A percentile compares a stretch with the other conserved stretches of the same genome.
These are phyloP conservation scores for Hermanozyma aechmeae DNA, from an alignment of 805 yeast genomes.

Conservation along the genomic window DNA sequence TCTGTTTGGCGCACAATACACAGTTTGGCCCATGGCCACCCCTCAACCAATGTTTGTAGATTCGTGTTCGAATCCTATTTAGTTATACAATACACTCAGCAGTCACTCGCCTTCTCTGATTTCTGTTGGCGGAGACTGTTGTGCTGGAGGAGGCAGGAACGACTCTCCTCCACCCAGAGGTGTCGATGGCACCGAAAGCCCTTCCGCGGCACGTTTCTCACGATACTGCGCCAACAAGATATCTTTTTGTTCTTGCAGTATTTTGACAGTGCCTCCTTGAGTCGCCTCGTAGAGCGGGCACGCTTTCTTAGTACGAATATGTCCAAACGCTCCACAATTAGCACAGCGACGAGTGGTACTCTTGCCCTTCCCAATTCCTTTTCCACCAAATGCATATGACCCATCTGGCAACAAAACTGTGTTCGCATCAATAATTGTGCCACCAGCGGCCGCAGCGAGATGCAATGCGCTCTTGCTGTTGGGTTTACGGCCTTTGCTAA, in stretches of 20 bases:
- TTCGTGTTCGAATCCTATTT: background rate
- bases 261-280: conserved; percentile 18
- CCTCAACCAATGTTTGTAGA: background rate
- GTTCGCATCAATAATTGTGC: conserved; percentile 32
- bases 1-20: background rate
- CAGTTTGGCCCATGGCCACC: background rate
- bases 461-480: conserved; percentile 26
- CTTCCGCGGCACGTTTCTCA: background rate
- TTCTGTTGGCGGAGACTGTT: background rate
- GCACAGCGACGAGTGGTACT: conserved; percentile 79
- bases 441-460: conserved; percentile 35
- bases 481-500: conserved; percentile 32
- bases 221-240: conserved; percentile 6
- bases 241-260: conserved; percentile 11
- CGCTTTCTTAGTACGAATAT: conserved; percentile 81
- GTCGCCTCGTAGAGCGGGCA: conserved; percentile 70
- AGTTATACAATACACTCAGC: background rate
- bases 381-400: conserved; percentile 43
- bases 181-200: background rate
- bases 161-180: conserved; percentile 2
- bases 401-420: conserved; percentile 36
- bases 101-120: background rate
- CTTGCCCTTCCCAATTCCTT: conserved; percentile 65
- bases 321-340: conserved; percentile 93
- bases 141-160: background rate